phyloP scores from a whole-genome alignment of 2,329 filamentous ascomycete species.

The Helicocarpus griseus region DNA sequence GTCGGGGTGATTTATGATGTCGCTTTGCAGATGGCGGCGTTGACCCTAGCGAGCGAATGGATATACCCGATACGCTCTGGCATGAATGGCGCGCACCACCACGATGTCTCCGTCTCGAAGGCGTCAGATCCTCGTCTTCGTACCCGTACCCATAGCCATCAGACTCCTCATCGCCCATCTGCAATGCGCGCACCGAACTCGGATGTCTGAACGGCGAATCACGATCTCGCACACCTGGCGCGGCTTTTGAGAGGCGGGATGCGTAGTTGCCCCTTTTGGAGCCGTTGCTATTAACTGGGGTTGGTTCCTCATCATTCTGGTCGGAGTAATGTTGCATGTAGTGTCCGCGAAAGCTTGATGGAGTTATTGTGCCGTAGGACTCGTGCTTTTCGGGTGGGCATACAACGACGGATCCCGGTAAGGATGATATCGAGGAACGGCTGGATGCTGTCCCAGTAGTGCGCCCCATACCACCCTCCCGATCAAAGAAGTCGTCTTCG shows the following conservation, averaged over 20 bases:
- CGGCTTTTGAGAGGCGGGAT: conserved; percentile 14
- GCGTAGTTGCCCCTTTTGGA: conserved; percentile 12
- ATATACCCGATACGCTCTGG: conserved; percentile 19
- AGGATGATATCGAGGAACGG: conserved; percentile 33
- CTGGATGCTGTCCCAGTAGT: conserved; percentile 26
- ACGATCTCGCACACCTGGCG: conserved; percentile 24
- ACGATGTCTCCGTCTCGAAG: conserved; percentile 20
- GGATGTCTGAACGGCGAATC: conserved; percentile 34
- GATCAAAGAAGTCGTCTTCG: conserved; percentile 14
- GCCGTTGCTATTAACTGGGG: background rate
- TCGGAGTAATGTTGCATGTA: conserved; percentile 8
- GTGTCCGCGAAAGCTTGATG: conserved; percentile 15
- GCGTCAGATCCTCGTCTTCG: conserved; percentile 30
- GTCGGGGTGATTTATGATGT: conserved; percentile 9
- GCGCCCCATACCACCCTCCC: conserved; percentile 19
- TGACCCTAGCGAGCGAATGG: conserved; percentile 24
- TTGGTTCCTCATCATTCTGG: background rate
- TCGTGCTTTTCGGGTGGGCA: conserved; percentile 21
- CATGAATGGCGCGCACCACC: conserved; percentile 11
- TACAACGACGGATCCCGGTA: conserved; percentile 30
- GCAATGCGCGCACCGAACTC: conserved; percentile 34
- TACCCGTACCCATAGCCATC: conserved; percentile 17
- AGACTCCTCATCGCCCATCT: conserved; percentile 23
- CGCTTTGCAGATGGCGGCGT: conserved; percentile 28
- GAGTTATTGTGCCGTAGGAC: conserved; percentile 10